These are phyloP conservation scores for Flagelloscypha sp. DNA, from an alignment of 768 basidiomycete genomes.

Conservation along the genomic window DNA sequence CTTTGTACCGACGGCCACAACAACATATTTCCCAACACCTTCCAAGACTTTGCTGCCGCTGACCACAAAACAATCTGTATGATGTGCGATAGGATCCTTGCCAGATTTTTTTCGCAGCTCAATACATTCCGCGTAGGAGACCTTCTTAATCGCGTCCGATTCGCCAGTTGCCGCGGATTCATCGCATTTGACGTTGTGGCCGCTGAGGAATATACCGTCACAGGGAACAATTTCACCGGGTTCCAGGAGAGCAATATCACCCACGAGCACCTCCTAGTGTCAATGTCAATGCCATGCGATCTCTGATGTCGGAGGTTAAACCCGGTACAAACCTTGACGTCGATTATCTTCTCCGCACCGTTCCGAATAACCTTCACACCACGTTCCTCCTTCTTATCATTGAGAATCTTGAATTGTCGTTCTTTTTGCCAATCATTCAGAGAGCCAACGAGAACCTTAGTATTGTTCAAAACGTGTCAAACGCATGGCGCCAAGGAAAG, in stretches of 20 bases:
- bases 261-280: constrained; percentile 80
- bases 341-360: constrained; percentile 62
- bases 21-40: constrained; percentile 88
- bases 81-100: constrained; percentile 29
- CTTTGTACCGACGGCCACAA: constrained; percentile 86
- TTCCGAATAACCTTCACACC: constrained; percentile 76
- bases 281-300: constrained; percentile 17
- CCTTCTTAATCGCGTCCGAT: constrained; percentile 89
- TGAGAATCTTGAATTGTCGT: constrained; percentile 85
- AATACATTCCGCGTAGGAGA: constrained; percentile 67
- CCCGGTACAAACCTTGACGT: constrained; percentile 57
- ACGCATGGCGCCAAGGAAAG: background rate
- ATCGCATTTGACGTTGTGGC: constrained; percentile 92
- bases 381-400: constrained; percentile 93
- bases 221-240: constrained; percentile 95
- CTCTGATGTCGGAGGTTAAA: constrained; percentile 11
- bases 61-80: constrained; percentile 87
- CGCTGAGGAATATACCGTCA: constrained; percentile 88
- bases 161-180: constrained; percentile 97
- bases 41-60: constrained; percentile 91
- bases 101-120: constrained; percentile 33
- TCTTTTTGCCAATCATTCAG: constrained; percentile 99
- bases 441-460: constrained; percentile 80
- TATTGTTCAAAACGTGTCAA: constrained; percentile 8
- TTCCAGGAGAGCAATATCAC: constrained; percentile 86